Evolutionary conservation across 768 basidiomycete genomes (phyloP).

Genomic region (Kondoa subrosea): DNA sequence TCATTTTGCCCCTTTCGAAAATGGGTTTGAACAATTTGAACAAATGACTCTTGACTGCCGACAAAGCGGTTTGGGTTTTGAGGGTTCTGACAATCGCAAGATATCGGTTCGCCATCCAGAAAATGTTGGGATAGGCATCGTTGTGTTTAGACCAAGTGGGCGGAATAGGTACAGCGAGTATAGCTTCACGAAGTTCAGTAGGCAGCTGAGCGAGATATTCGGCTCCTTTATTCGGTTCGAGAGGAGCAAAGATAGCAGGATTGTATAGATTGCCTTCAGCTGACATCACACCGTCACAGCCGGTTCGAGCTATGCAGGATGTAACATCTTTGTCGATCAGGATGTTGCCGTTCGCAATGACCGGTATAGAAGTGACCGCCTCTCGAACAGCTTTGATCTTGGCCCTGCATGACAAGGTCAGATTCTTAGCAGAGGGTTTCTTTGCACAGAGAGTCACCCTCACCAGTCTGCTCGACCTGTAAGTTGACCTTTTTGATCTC

Average conservation of each 20-base stretch:
- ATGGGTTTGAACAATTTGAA: conserved; percentile 82
- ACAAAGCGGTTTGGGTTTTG: conserved; percentile 51
- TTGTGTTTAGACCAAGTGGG: background rate
- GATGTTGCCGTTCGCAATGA: conserved; percentile 94
- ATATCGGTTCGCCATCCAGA: conserved; percentile 60
- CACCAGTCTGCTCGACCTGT: conserved; percentile 27
- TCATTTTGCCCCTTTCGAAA: conserved; percentile 40
- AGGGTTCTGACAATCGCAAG: conserved; percentile 56
- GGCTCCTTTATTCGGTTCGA: conserved; percentile 15
- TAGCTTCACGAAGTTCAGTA: conserved; percentile 14
- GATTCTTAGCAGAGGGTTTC: background rate
- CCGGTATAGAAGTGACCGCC: conserved; percentile 62
- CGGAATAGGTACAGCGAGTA: conserved; percentile 11
- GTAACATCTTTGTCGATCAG: conserved; percentile 70
- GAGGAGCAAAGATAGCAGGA: conserved; percentile 47
- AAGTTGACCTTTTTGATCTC: conserved; percentile 76
- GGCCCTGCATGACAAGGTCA: conserved; percentile 58
- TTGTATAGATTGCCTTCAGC: conserved; percentile 88
- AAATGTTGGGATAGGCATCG: conserved; percentile 28
- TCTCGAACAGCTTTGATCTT: conserved; percentile 82
- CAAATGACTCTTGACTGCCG: conserved; percentile 76
- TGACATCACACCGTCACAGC: conserved; percentile 81
- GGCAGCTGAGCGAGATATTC: conserved; percentile 20
- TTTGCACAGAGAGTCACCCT: background rate
- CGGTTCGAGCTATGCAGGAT: conserved; percentile 61